Evolutionary conservation across 164 flowering plant genomes (phyloP), one percentile per base, ranked within the genome.

Genomic region (Cinnamomum chago): DNA sequence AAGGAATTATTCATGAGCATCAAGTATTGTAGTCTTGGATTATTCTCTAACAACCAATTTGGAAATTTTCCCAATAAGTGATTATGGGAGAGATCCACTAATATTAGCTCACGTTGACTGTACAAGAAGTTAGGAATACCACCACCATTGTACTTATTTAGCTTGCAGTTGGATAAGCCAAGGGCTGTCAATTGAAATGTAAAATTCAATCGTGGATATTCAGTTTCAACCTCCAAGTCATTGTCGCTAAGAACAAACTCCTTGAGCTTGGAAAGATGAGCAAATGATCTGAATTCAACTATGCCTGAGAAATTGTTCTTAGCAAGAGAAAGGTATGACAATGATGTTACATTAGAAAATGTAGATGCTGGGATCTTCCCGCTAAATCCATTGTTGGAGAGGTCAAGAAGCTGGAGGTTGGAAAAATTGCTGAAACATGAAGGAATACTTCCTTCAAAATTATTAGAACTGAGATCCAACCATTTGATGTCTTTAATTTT

Each of bases 1-100:
- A 76, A 65, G 24, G 70, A 70, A 33, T 70, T 64, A 22, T 65
- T 62, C 23, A 27, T 70, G 14, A 76, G 58, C 2, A 2, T 47
- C 6, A 76, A 28, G 30, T 10, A 12, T 23, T 70, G 51, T 18
- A 76, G 50, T 24, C 5, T 28, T 25, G 18, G 17, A 35, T 70
- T 70, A 15, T 76, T 76, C 13, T 73, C 52, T 5, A 76, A 22
- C 58, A 76, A 70, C 73, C 73, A 76, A 17, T 12, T 9, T 20
- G 73, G 78, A 12, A 70, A 60, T 0, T 15, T 50, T 24, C 69
- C 78, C 3, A 47, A 7, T 62, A 70, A 62, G 70, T 70, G 64
- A 40, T 62, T 76, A 30, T 62, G 69, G 58, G 73, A 65, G 23
- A 76, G 51, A 51, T 64, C 73, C 18, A 76, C 22, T 9, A 13